These are phyloP conservation scores for Saturnispora diversa DNA, from an alignment of 805 yeast species.

Conservation along the genomic window DNA sequence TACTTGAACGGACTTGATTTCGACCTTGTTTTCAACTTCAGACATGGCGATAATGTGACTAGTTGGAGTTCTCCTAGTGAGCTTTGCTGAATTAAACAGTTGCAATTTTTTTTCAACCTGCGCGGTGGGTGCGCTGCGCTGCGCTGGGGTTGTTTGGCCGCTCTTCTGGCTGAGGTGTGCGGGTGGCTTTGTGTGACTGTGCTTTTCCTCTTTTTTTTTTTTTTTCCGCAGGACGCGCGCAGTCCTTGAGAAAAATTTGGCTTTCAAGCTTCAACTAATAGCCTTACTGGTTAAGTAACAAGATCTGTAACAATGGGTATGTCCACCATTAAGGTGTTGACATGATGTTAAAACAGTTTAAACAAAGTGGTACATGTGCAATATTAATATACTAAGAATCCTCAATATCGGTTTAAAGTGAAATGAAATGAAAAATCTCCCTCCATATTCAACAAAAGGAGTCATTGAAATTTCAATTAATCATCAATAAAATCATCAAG, in stretches of 20 bases:
- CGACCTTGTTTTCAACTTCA: conserved; percentile 27
- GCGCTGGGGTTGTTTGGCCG: too few species aligned
- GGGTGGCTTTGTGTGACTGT: conserved; percentile 6
- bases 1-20: conserved; percentile 75
- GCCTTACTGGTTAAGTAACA: conserved; percentile 2
- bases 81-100: neutral
- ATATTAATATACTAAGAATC: too few species aligned
- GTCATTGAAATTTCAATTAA: too few species aligned
- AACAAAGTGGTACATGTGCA: neutral
- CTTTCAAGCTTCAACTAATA: neutral
- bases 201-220: neutral
- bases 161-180: conserved; percentile 10
- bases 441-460: too few species aligned
- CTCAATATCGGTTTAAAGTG: too few species aligned
- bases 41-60: conserved; percentile 27
- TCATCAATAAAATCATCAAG: too few species aligned
- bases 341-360: too few species aligned
- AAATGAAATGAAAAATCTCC: too few species aligned
- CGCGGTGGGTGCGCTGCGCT: neutral
- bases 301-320: conserved; percentile 15
- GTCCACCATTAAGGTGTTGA: conserved; percentile 1
- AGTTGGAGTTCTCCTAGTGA: neutral
- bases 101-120: conserved; percentile 3
- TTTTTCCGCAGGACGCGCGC: neutral
- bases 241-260: neutral